Percentiles rank a stretch among this genome's conserved stretches.
These are phyloP conservation scores for Neoboletus subvelutipes DNA, from an alignment of 768 basidiomycete genomes.

Conservation along the genomic window DNA sequence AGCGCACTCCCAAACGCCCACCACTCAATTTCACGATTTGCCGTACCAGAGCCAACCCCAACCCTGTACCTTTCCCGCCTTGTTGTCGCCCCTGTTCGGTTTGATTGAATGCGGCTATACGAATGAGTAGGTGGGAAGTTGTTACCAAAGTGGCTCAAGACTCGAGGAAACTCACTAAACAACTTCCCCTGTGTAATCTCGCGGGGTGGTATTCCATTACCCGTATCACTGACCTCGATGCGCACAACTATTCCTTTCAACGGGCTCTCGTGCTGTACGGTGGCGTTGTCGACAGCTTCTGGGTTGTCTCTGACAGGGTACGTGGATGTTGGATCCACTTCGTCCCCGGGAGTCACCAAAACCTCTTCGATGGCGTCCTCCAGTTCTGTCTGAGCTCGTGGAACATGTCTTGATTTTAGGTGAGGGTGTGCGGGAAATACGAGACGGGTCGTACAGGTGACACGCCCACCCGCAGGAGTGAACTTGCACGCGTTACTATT, in stretches of 20 bases:
- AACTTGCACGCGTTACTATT: constrained; percentile 78
- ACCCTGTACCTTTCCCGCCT: constrained; percentile 70
- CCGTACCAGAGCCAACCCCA: constrained; percentile 74
- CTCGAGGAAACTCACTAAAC: constrained; percentile 52
- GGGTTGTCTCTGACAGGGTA: not conserved
- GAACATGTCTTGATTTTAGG: constrained; percentile 10
- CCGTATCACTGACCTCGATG: constrained; percentile 81
- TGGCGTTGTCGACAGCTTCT: not conserved
- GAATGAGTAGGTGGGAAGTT: constrained; percentile 6
- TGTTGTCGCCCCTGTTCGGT: constrained; percentile 75
- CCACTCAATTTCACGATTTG: constrained; percentile 76
- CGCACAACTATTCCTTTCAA: constrained; percentile 75
- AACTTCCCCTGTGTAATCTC: constrained; percentile 73
- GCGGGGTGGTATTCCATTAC: constrained; percentile 56
- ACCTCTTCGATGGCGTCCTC: constrained; percentile 27
- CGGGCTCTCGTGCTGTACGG: constrained; percentile 13
- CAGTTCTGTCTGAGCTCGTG: constrained; percentile 1
- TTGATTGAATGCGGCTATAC: constrained; percentile 69
- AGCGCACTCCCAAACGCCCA: constrained; percentile 70
- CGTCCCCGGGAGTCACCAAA: constrained; percentile 33
- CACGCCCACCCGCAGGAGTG: constrained; percentile 65
- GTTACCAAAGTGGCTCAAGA: not conserved
- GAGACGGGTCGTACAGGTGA: constrained; percentile 67
- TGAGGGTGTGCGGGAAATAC: constrained; percentile 34
- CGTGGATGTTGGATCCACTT: constrained; percentile 21